Conservation (phyloP, 495 filamentous ascomycete species). For the Podospora sp. region DNA sequence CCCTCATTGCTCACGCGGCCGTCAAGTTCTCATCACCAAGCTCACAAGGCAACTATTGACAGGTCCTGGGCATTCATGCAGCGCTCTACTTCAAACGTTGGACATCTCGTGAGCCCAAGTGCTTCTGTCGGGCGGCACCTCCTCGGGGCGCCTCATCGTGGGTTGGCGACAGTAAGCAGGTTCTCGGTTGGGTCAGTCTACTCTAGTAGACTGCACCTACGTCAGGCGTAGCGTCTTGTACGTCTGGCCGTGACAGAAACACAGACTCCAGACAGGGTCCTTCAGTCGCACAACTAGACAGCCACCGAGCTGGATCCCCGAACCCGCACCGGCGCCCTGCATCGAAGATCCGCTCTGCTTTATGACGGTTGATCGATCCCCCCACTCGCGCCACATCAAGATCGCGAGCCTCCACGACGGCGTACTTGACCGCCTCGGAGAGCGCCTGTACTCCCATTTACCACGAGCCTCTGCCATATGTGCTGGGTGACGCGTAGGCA, state of each 20-base stretch:
- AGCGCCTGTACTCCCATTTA: too few species aligned
- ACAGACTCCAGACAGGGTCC: not conserved
- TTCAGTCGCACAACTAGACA: not conserved
- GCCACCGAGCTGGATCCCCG: constrained; percentile 1
- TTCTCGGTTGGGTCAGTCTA: not conserved
- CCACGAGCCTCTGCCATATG: too few species aligned
- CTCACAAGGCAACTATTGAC: too few species aligned
- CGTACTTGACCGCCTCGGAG: not conserved
- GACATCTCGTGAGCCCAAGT: not conserved
- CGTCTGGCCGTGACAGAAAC: not conserved
- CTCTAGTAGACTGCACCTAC: not conserved
- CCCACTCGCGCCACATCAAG: constrained; percentile 1
- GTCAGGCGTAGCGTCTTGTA: not conserved
- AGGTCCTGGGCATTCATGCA: not conserved
- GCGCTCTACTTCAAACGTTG: not conserved
- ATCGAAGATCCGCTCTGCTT: constrained; percentile 7
- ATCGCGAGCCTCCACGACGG: not conserved
- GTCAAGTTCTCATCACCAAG: not conserved
- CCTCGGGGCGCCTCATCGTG: not conserved
- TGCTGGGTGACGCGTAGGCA: too few species aligned
- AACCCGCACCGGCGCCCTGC: constrained; percentile 6
- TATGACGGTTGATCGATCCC: constrained; percentile 15
- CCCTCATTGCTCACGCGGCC: not conserved
- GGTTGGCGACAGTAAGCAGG: not conserved
- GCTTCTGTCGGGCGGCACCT: not conserved